phyloP scores from a whole-genome alignment of 768 basidiomycete species.

The Trametes gibbosa region DNA sequence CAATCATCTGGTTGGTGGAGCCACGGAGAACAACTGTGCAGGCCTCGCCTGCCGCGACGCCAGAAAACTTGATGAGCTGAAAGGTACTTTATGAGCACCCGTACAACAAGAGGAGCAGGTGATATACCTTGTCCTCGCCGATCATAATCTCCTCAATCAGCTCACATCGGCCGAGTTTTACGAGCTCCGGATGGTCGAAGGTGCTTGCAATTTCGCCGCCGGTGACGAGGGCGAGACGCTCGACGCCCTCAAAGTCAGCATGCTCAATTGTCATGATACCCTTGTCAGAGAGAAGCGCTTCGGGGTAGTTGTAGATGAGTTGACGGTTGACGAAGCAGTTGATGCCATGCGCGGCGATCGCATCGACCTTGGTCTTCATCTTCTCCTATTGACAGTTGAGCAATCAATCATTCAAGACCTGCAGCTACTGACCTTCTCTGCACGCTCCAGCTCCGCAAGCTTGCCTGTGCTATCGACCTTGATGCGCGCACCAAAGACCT shows the following conservation, averaged over 20 bases:
- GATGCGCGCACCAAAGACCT: constrained; percentile 95
- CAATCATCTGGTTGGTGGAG: constrained; percentile 98
- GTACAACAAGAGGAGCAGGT: background rate
- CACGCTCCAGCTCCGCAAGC: constrained; percentile 95
- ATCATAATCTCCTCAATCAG: constrained; percentile 99
- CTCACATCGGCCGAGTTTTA: constrained; percentile 91
- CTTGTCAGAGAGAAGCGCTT: constrained; percentile 89
- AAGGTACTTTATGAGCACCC: constrained; percentile 4
- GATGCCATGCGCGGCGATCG: constrained; percentile 92
- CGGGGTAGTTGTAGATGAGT: constrained; percentile 99
- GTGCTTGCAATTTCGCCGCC: constrained; percentile 97
- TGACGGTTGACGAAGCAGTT: constrained; percentile 98
- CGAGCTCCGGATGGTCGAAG: constrained; percentile 88
- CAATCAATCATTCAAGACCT: background rate
- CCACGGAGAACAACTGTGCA: constrained; percentile 98
- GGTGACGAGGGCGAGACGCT: constrained; percentile 91
- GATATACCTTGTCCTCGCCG: constrained; percentile 90
- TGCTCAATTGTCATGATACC: constrained; percentile 98
- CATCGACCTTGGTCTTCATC: constrained; percentile 98
- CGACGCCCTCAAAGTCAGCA: constrained; percentile 98
- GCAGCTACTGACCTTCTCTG: constrained; percentile 65
- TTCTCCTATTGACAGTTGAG: constrained; percentile 70
- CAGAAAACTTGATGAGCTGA: constrained; percentile 98
- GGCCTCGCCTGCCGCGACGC: constrained; percentile 95
- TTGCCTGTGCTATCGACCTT: constrained; percentile 96